These are phyloP conservation scores for Penicillium lividum DNA, from an alignment of 495 filamentous ascomycete species.

Conservation along the genomic window DNA sequence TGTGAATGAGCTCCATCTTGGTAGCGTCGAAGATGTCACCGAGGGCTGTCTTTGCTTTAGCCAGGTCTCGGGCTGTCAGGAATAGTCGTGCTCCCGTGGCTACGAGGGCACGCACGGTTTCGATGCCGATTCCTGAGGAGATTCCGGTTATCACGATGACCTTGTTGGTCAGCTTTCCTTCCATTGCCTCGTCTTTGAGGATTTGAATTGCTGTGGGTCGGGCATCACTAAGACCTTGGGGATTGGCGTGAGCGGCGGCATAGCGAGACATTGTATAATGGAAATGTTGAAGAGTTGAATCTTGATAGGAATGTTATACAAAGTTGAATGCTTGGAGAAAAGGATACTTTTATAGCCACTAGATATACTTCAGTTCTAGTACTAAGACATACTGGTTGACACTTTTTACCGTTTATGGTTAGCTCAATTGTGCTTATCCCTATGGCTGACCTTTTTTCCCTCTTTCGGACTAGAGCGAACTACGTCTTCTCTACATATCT, in stretches of 20 bases:
- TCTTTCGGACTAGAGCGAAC: conserved; percentile 2
- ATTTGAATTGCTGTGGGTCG: conserved; percentile 58
- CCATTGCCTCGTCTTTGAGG: conserved; percentile 48
- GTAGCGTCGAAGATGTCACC: conserved; percentile 30
- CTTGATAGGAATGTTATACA: too few relatives aligned
- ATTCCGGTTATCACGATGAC: conserved; percentile 53
- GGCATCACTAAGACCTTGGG: conserved; percentile 52
- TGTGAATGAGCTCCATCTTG: conserved; percentile 25
- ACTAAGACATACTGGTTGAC: conserved; percentile 7
- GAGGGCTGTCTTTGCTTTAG: conserved; percentile 37
- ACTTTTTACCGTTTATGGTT: conserved; percentile 3
- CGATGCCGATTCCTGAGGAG: conserved; percentile 56
- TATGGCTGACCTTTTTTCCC: conserved; percentile 11
- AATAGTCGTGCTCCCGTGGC: conserved; percentile 53
- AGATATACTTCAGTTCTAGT: background rate
- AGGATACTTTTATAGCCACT: conserved; percentile 1
- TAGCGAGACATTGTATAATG: conserved; percentile 29
- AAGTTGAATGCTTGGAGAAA: background rate
- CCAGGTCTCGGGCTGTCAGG: conserved; percentile 42
- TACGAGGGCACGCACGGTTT: conserved; percentile 49
- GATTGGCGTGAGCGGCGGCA: conserved; percentile 38
- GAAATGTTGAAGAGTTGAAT: background rate
- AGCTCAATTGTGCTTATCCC: background rate
- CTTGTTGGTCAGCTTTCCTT: conserved; percentile 44
- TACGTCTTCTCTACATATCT: background rate